Percentiles rank a stretch among this genome's conserved stretches.
phyloP scores from a whole-genome alignment of 2,329 filamentous ascomycete species.

The Dactylonectria macrodidyma region DNA sequence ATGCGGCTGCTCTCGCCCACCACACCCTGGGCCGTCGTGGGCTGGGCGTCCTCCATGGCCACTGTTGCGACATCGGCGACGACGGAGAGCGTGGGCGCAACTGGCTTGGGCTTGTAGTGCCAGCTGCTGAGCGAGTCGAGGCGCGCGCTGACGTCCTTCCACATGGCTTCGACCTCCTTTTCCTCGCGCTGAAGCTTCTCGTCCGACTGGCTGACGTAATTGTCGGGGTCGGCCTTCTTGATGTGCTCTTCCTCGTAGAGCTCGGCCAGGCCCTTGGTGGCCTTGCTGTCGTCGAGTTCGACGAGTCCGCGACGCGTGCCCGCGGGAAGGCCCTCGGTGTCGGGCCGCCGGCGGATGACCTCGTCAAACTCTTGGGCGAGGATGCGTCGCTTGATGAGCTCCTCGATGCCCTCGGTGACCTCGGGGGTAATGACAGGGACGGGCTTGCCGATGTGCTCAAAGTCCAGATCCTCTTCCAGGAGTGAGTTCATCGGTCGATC shows the following conservation, averaged over 20 bases:
- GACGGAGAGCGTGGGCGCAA: conserved; percentile 85
- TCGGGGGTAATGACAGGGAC: conserved; percentile 95
- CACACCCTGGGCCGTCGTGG: conserved; percentile 83
- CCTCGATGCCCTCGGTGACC: conserved; percentile 91
- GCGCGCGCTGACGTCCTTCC: conserved; percentile 84
- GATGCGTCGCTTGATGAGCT: conserved; percentile 94
- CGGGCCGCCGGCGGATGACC: conserved; percentile 85
- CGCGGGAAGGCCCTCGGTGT: conserved; percentile 74
- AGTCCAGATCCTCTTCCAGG: conserved; percentile 94
- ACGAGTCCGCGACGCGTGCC: conserved; percentile 79
- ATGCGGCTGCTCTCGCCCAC: conserved; percentile 80
- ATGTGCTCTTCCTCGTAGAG: conserved; percentile 95
- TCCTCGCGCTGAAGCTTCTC: conserved; percentile 88
- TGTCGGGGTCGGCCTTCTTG: conserved; percentile 81
- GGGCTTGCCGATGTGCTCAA: conserved; percentile 94
- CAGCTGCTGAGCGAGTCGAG: conserved; percentile 93
- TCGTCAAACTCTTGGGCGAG: conserved; percentile 94
- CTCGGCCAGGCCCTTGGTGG: conserved; percentile 89
- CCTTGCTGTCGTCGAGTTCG: conserved; percentile 89
- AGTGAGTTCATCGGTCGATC: conserved; percentile 93
- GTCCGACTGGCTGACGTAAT: conserved; percentile 84
- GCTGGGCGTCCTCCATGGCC: conserved; percentile 94
- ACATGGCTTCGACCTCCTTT: conserved; percentile 84
- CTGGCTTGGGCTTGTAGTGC: conserved; percentile 94
- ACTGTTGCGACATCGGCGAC: conserved; percentile 93